phyloP scores from a whole-genome alignment of 2,329 filamentous ascomycete species.

The Cladophialophora chaetospira region DNA sequence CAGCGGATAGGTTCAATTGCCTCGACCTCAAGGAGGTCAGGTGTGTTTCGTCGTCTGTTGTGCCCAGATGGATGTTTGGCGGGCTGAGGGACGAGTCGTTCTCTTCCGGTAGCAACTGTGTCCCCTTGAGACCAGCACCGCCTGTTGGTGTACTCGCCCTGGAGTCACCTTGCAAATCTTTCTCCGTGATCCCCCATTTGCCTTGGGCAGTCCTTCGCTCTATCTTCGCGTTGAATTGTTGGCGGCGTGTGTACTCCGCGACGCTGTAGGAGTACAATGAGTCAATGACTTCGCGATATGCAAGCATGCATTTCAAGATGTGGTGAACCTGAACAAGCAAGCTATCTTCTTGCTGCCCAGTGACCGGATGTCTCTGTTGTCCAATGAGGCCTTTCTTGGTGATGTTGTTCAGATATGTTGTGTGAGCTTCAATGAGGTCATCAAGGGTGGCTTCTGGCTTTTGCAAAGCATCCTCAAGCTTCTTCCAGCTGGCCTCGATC shows the following conservation, averaged over 20 bases:
- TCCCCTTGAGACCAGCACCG: conserved; percentile 8
- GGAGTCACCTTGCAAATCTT: conserved; percentile 43
- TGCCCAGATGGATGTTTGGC: conserved; percentile 8
- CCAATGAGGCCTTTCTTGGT: conserved; percentile 94
- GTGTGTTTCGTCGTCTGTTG: conserved; percentile 57
- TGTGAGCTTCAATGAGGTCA: conserved; percentile 90
- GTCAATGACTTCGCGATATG: conserved; percentile 90
- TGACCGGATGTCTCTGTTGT: conserved; percentile 54
- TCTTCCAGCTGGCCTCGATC: conserved; percentile 93
- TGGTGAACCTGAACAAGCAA: conserved; percentile 92
- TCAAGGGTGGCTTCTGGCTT: conserved; percentile 90
- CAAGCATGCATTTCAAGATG: conserved; percentile 88
- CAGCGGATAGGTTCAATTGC: conserved; percentile 68
- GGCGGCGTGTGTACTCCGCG: conserved; percentile 87
- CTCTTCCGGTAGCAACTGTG: conserved; percentile 23
- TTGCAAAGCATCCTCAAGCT: conserved; percentile 77
- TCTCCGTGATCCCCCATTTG: conserved; percentile 64
- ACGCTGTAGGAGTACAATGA: conserved; percentile 93
- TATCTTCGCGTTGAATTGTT: conserved; percentile 76
- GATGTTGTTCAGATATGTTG: conserved; percentile 86
- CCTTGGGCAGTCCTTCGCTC: conserved; percentile 67
- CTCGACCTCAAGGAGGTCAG: conserved; percentile 76
- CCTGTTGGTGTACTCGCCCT: conserved; percentile 34
- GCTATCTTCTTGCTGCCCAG: conserved; percentile 65
- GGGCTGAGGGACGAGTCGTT: conserved; percentile 25